Conservation (phyloP, 2,329 filamentous ascomycete genomes). For the Aureobasidium sp. region DNA sequence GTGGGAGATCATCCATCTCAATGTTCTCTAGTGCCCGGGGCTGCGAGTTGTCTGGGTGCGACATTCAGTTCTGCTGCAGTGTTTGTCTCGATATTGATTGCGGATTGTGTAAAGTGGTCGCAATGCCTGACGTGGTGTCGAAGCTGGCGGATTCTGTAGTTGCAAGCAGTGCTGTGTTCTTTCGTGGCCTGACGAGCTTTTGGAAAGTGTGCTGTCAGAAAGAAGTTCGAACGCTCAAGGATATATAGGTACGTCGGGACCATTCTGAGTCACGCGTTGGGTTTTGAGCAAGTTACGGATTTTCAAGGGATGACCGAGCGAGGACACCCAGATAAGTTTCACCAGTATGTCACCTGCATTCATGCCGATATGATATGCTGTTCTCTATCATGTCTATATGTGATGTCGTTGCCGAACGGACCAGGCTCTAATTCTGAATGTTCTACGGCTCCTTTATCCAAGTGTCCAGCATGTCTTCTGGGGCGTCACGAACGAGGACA, state of each 20-base stretch:
- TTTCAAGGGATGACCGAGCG: not conserved
- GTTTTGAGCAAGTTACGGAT: not conserved
- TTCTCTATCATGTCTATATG: not conserved
- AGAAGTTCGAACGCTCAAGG: not conserved
- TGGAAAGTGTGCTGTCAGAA: not conserved
- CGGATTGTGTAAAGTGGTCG: not conserved
- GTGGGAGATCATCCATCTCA: not conserved
- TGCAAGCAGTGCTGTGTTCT: not conserved
- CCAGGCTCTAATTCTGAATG: not conserved
- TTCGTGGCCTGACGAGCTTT: not conserved
- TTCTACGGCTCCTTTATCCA: slow-evolving; percentile 21
- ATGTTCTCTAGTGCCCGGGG: too few species aligned
- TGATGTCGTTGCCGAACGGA: too few species aligned
- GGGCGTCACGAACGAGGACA: slow-evolving; percentile 45
- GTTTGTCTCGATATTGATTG: not conserved
- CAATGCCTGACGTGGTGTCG: not conserved
- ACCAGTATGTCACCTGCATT: too few species aligned
- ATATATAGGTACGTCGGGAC: not conserved
- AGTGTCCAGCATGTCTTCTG: slow-evolving; percentile 26
- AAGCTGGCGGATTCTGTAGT: not conserved
- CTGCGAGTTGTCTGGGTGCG: not conserved
- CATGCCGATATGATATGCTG: not conserved
- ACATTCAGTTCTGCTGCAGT: not conserved
- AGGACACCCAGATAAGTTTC: not conserved
- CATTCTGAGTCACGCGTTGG: not conserved